Base-by-base conservation (phyloP, 2,329 filamentous ascomycete species). In the Apiospora hydei region DNA sequence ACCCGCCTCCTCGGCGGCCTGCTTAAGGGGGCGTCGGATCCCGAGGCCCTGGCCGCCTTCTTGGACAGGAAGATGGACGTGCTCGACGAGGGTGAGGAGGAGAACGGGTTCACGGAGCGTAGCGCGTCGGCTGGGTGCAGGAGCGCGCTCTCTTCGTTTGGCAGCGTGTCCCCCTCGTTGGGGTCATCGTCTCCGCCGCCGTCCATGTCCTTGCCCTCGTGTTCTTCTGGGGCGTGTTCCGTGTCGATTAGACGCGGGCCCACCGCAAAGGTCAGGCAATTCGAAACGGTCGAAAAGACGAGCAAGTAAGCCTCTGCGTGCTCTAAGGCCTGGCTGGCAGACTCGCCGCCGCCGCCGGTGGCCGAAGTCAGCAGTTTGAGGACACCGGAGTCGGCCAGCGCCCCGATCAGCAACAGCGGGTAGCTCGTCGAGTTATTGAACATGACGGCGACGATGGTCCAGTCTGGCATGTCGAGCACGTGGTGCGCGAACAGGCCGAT, bases 291-390 rank as follows among this genome's bases (percentile, higher is more conserved):
- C 4, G 90, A 87, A 74, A 90, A 92, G 72, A 93, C 87, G 4
- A 93, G 81, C 76, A 93, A 92, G 78, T 91, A 93, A 18, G 88
- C 88, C 77, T 91, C 89, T 8, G 90, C 90, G 13, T 90, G 84
- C 70, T 88, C 85, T 16, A 92, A 82, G 0, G 88, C 88, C 3
- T 82, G 82, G 1, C 80, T 75, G 2, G 82, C 83, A 78, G 74
- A 87, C 83, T 79, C 85, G 76, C 75, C 85, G 75, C 73, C 80
- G 76, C 75, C 85, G 75, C 73, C 80, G 73, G 16, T 3, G 44
- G 18, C 18, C 46, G 72, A 73, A 1, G 85, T 78, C 24, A 92
- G 82, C 2, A 83, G 78, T 34, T 84, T 79, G 8, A 92, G 81
- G 38, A 91, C 88, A 2, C 89, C 89, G 0, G 90, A 90, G 44